phyloP scores from a whole-genome alignment of 352 stramenopile genomes.

The Saprolegnia parasitica region DNA sequence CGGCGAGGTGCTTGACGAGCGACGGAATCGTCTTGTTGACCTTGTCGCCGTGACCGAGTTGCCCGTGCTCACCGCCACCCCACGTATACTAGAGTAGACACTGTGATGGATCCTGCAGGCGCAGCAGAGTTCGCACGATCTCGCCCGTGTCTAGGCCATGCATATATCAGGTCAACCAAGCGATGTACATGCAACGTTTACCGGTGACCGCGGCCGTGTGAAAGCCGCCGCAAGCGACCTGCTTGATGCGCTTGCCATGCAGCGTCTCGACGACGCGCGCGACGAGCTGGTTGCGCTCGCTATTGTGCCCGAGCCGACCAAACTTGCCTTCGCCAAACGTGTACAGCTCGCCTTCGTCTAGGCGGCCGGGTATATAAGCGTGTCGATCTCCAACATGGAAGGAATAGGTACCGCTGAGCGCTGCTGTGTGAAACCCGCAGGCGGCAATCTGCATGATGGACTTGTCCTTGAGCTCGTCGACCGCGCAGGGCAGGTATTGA shows the following conservation, averaged over 20 bases:
- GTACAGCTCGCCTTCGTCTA: constrained; percentile 89
- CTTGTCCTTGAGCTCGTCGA: constrained; percentile 86
- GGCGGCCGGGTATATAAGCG: background rate
- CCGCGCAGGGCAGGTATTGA: constrained; percentile 89
- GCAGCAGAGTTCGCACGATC: constrained; percentile 32
- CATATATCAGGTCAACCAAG: background rate
- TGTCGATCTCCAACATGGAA: background rate
- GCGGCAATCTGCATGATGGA: constrained; percentile 85
- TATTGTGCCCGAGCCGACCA: constrained; percentile 77
- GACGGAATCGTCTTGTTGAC: constrained; percentile 93
- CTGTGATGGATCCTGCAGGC: background rate
- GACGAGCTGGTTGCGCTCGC: constrained; percentile 73
- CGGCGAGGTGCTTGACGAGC: constrained; percentile 83
- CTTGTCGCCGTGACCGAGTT: constrained; percentile 96
- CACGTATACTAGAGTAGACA: constrained; percentile 52
- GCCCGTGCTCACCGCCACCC: constrained; percentile 89
- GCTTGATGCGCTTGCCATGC: constrained; percentile 67
- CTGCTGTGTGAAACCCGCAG: constrained; percentile 83
- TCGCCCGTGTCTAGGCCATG: constrained; percentile 56
- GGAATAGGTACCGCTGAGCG: constrained; percentile 45
- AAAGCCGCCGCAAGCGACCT: constrained; percentile 86
- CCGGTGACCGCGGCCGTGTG: constrained; percentile 77
- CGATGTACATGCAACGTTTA: constrained; percentile 1
- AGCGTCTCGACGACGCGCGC: constrained; percentile 68
- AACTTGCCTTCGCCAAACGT: constrained; percentile 92